phyloP scores from a whole-genome alignment of 139 green algal species.

The Ostreobium quekettii region DNA sequence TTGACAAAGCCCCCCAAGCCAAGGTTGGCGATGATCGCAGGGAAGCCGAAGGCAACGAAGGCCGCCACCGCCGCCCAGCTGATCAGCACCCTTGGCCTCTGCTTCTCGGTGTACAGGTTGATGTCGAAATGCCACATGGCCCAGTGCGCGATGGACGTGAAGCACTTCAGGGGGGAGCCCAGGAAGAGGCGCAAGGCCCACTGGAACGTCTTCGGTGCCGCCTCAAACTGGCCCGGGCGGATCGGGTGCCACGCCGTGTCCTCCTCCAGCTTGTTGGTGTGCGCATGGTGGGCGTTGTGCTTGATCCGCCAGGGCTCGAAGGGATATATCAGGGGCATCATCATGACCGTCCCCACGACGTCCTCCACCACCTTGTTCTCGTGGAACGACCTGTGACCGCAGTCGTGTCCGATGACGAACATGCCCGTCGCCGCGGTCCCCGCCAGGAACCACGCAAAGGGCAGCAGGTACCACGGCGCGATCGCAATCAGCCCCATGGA shows the following conservation, averaged over 20 bases:
- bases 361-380: constrained; percentile 95
- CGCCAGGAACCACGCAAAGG: constrained; percentile 78
- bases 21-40: constrained; percentile 58
- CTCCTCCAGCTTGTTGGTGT: constrained; percentile 97
- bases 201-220: constrained; percentile 22
- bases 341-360: constrained; percentile 90
- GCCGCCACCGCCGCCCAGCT: constrained; percentile 43
- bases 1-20: constrained; percentile 73
- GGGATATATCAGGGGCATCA: constrained; percentile 90
- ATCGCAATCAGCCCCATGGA: constrained; percentile 71
- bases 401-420: constrained; percentile 94
- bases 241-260: constrained; percentile 92
- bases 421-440: constrained; percentile 35
- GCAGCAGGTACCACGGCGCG: constrained; percentile 84
- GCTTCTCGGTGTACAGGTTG: constrained; percentile 70
- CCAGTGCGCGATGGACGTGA: constrained; percentile 82
- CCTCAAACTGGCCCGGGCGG: constrained; percentile 41
- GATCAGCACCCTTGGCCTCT: constrained; percentile 54
- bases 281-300: constrained; percentile 96
- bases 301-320: constrained; percentile 98
- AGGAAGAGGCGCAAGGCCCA: constrained; percentile 68
- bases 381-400: constrained; percentile 85
- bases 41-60: constrained; percentile 58
- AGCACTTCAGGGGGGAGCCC: constrained; percentile 83
- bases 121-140: constrained; percentile 75